These are phyloP conservation scores for Passalora sequoiae DNA, from an alignment of 2,329 filamentous ascomycete genomes.

Conservation along the genomic window DNA sequence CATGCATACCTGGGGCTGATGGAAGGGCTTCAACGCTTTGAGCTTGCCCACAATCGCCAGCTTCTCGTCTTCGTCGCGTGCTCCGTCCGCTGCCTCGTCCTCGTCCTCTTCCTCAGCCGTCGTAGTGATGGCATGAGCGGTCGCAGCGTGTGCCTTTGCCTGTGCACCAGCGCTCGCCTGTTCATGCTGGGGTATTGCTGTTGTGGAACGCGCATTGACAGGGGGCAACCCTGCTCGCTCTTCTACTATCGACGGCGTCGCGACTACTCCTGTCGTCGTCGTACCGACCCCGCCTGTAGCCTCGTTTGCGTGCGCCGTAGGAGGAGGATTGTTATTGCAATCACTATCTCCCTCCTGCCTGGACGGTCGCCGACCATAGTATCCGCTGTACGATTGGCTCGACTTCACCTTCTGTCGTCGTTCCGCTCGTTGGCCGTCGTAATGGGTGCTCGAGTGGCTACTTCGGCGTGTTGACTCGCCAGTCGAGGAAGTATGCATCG, in stretches of 20 bases:
- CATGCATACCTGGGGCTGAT: conserved; percentile 27
- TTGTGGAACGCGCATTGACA: not conserved
- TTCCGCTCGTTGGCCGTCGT: conserved; percentile 13
- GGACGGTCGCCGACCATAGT: conserved; percentile 10
- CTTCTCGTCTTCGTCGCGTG: conserved; percentile 32
- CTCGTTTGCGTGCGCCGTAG: too few relatives aligned
- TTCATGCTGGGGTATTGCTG: conserved; percentile 2
- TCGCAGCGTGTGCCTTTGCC: too few relatives aligned
- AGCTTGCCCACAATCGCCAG: conserved; percentile 29
- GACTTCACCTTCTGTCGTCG: conserved; percentile 28
- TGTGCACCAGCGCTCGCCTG: conserved; percentile 8
- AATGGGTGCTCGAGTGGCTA: conserved; percentile 1
- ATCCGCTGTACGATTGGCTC: conserved; percentile 19
- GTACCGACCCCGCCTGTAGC: too few relatives aligned
- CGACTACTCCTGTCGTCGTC: too few relatives aligned
- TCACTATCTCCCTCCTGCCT: conserved; percentile 6
- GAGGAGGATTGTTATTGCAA: not conserved
- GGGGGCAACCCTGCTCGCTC: too few relatives aligned
- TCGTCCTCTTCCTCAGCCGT: conserved; percentile 18
- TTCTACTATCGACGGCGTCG: too few relatives aligned
- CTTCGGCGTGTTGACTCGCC: conserved; percentile 7
- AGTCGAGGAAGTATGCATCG: not conserved
- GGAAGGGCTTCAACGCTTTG: conserved; percentile 27
- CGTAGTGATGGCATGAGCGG: too few relatives aligned
- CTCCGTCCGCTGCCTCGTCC: too few relatives aligned